A percentile compares a stretch with the other conserved stretches of the same genome.
These are phyloP conservation scores for Ophiostoma ulmi DNA, from an alignment of 2,329 filamentous ascomycete genomes.

Conservation along the genomic window DNA sequence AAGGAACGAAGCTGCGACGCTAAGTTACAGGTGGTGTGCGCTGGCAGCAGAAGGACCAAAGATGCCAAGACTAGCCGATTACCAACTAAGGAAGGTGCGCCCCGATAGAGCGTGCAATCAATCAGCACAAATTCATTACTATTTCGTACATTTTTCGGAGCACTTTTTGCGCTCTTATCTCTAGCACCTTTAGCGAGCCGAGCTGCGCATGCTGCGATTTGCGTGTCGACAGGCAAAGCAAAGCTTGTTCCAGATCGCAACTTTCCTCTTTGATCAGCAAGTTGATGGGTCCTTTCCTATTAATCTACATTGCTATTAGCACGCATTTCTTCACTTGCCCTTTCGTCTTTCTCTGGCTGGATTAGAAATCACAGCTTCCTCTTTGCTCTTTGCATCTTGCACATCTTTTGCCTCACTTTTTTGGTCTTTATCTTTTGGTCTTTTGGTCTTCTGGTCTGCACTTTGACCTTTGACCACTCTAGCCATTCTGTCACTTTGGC, in stretches of 20 bases:
- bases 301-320: slow-evolving; percentile 1
- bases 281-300: not conserved
- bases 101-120: not conserved
- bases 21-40: not conserved
- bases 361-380: not conserved
- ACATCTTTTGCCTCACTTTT: not conserved
- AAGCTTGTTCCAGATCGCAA: slow-evolving; percentile 7
- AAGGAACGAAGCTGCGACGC: not conserved
- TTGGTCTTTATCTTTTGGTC: not conserved
- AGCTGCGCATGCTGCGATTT: slow-evolving; percentile 10
- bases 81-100: slow-evolving; percentile 4
- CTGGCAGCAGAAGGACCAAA: slow-evolving; percentile 2
- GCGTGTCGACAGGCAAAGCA: not conserved
- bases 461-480: not conserved
- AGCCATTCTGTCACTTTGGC: not conserved
- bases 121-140: not conserved
- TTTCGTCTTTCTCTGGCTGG: not conserved
- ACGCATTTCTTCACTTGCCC: slow-evolving; percentile 1
- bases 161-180: not conserved
- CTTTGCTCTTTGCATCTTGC: not conserved
- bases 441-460: not conserved
- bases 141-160: not conserved
- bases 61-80: not conserved
- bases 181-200: not conserved
- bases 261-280: not conserved